Evolutionary conservation across 129 eudicot species (phyloP).

Genomic region (Helianthus tuberosus): DNA sequence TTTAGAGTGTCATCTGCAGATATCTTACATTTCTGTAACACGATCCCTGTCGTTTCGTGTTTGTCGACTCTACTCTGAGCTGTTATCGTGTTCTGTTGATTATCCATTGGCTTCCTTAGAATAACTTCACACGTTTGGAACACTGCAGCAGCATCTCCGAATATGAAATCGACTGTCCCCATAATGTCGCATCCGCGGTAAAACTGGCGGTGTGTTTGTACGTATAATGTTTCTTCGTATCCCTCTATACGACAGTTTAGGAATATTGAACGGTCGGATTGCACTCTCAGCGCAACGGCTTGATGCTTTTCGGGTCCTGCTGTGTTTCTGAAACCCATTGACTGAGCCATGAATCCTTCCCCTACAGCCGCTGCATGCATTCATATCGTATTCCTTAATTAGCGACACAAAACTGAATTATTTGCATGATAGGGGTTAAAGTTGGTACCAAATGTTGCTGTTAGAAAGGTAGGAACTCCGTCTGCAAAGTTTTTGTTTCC

Average conservation of each 20-base stretch:
- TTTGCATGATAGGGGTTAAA: too few species aligned
- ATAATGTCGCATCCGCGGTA: slow-evolving; percentile 67
- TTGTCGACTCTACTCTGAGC: slow-evolving; percentile 71
- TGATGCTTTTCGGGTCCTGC: slow-evolving; percentile 89
- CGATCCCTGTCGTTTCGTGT: slow-evolving; percentile 70
- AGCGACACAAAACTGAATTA: background rate
- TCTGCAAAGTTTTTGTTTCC: slow-evolving; percentile 71
- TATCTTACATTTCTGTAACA: slow-evolving; percentile 67
- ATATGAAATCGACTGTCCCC: slow-evolving; percentile 74
- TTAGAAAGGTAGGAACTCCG: slow-evolving; percentile 65
- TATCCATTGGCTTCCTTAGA: slow-evolving; percentile 63
- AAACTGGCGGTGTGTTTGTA: slow-evolving; percentile 73
- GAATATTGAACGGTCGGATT: slow-evolving; percentile 67
- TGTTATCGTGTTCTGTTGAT: slow-evolving; percentile 63
- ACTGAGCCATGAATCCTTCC: slow-evolving; percentile 68
- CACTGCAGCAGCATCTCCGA: slow-evolving; percentile 75
- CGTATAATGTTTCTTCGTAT: slow-evolving; percentile 65
- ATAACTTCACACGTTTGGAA: slow-evolving; percentile 64
- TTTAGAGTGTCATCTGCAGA: slow-evolving; percentile 39
- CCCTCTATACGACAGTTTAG: slow-evolving; percentile 80
- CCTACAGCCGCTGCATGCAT: slow-evolving; percentile 63
- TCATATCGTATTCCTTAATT: background rate
- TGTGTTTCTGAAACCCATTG: slow-evolving; percentile 68
- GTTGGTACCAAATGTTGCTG: slow-evolving; percentile 68
- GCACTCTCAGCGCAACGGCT: slow-evolving; percentile 79